Percentiles rank a stretch among this genome's conserved stretches.
These are phyloP conservation scores for Fusarium napiforme DNA, from an alignment of 2,329 filamentous ascomycete species.

Conservation along the genomic window DNA sequence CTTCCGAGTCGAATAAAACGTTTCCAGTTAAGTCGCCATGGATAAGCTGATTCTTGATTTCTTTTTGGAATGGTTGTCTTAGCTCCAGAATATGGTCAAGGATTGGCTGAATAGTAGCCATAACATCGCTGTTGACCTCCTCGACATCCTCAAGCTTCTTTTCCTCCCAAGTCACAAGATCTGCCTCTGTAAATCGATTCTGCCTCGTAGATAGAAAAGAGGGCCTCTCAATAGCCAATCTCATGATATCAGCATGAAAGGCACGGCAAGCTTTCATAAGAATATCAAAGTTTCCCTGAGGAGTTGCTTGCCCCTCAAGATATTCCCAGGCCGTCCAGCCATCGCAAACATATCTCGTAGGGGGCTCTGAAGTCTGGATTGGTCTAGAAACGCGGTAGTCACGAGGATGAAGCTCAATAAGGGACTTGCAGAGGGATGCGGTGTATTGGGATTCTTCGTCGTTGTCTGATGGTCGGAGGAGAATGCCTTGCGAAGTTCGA, in stretches of 20 bases:
- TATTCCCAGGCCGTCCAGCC: conserved; percentile 7
- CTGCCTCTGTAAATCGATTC: conserved; percentile 11
- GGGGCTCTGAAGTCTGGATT: neutral
- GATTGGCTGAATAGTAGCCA: neutral
- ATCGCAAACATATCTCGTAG: neutral
- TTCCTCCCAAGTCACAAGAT: conserved; percentile 10
- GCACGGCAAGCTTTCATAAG: conserved; percentile 4
- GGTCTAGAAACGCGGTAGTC: neutral
- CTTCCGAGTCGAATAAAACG: neutral
- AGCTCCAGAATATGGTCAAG: neutral
- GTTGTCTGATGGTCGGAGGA: conserved; percentile 7
- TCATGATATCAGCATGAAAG: neutral
- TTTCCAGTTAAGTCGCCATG: conserved; percentile 20
- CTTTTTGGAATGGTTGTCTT: neutral
- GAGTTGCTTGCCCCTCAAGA: neutral
- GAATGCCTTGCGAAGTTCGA: neutral
- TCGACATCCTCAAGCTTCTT: neutral
- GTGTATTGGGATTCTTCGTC: conserved; percentile 2
- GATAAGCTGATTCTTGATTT: neutral
- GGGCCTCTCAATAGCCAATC: neutral
- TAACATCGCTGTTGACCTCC: neutral
- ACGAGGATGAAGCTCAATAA: neutral
- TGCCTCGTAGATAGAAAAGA: neutral
- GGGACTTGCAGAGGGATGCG: neutral
- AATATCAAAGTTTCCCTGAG: neutral